These are phyloP conservation scores for Acidiella bohemica DNA, from an alignment of 495 filamentous ascomycete species.

Conservation along the genomic window DNA sequence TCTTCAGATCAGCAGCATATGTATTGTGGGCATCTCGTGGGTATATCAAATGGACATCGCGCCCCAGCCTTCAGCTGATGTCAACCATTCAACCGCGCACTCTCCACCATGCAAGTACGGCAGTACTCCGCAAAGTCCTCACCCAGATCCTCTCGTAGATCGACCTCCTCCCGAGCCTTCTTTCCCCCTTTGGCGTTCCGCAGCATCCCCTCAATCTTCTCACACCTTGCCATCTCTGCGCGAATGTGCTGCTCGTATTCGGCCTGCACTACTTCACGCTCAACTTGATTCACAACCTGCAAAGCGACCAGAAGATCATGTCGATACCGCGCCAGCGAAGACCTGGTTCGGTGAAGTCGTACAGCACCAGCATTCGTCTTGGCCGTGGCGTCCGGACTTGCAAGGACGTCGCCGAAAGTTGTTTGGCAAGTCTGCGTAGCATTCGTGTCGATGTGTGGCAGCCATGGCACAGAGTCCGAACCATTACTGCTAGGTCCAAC, in stretches of 20 bases:
- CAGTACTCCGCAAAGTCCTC: conserved; percentile 12
- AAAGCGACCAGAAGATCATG: conserved; percentile 86
- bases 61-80: too few species aligned
- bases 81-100: too few species aligned
- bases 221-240: conserved; percentile 57
- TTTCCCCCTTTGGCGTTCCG: conserved; percentile 1
- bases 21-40: too few species aligned
- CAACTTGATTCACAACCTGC: conserved; percentile 77
- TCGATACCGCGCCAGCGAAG: conserved; percentile 71
- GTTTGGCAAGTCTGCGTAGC: conserved; percentile 20
- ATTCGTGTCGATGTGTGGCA: background rate
- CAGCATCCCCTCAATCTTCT: conserved; percentile 43
- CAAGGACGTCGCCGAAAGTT: conserved; percentile 12
- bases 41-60: too few species aligned
- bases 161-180: background rate
- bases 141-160: conserved; percentile 2
- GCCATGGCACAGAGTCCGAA: background rate
- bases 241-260: conserved; percentile 88
- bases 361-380: conserved; percentile 27
- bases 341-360: conserved; percentile 60
- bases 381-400: background rate
- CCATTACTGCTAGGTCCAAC: conserved; percentile 18
- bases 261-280: conserved; percentile 64
- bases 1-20: too few species aligned
- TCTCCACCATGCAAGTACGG: conserved; percentile 5